Percentiles rank a stretch among this genome's conserved stretches.
Evolutionary conservation across 352 stramenopile species (phyloP).

Genomic region (Globisporangium splendens): DNA sequence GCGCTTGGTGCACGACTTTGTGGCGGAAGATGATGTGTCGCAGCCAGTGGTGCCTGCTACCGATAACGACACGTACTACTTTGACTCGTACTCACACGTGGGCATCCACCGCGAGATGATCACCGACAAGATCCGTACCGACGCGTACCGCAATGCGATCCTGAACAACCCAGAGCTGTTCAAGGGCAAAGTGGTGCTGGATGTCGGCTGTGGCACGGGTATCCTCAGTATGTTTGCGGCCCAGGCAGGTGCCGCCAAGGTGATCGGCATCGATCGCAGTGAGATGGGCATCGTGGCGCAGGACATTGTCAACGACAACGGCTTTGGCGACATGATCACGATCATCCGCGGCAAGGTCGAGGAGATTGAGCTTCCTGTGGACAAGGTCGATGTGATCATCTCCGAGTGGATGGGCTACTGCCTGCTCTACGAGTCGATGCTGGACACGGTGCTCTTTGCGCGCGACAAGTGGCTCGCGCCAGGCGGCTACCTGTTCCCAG

Average conservation of each 20-base stretch:
- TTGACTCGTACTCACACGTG: constrained; percentile 98
- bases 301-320: constrained; percentile 94
- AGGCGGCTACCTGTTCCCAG: constrained; percentile 94
- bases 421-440: constrained; percentile 97
- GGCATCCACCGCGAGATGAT: constrained; percentile 97
- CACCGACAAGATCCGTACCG: constrained; percentile 89
- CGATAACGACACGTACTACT: constrained; percentile 95
- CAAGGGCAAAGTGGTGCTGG: constrained; percentile 95
- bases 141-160: constrained; percentile 97
- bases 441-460: constrained; percentile 95
- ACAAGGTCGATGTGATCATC: constrained; percentile 96
- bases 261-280: constrained; percentile 95
- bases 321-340: constrained; percentile 87
- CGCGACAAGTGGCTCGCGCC: constrained; percentile 95
- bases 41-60: constrained; percentile 26
- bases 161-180: constrained; percentile 97
- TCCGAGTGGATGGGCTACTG: constrained; percentile 99
- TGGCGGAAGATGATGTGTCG: constrained; percentile 51
- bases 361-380: constrained; percentile 91
- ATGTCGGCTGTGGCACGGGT: constrained; percentile 96
- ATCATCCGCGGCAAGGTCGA: constrained; percentile 95
- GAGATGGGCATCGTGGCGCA: constrained; percentile 93
- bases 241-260: constrained; percentile 85
- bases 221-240: constrained; percentile 98
- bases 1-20: constrained; percentile 62